Percentiles rank a stretch among this genome's conserved stretches.
phyloP scores from a whole-genome alignment of 805 yeast species.

The Komagataella populi region DNA sequence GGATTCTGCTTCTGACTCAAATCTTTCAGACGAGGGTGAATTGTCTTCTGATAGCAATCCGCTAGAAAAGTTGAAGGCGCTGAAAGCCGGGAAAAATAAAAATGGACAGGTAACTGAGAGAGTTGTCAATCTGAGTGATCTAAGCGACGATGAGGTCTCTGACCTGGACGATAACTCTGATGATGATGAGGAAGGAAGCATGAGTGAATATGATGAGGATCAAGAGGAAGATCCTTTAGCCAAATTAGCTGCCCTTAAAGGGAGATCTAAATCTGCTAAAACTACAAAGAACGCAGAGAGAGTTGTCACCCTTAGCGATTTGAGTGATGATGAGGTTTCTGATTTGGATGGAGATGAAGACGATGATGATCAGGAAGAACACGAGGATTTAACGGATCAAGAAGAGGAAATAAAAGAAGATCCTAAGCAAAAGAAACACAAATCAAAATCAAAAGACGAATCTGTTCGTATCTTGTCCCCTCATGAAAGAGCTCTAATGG shows the following conservation, averaged over 20 bases:
- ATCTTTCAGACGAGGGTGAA: conserved; percentile 4
- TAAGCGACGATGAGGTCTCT: conserved; percentile 9
- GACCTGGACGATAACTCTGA: conserved; percentile 14
- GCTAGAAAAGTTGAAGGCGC: conserved; percentile 12
- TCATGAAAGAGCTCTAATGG: conserved; percentile 32
- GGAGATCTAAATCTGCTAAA: conserved; percentile 7
- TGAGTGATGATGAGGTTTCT: conserved; percentile 5
- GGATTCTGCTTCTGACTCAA: conserved; percentile 1
- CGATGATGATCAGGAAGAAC: conserved; percentile 9
- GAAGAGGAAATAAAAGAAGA: conserved; percentile 6
- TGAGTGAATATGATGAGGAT: conserved; percentile 14
- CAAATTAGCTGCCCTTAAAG: conserved; percentile 26
- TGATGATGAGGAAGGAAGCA: conserved; percentile 11
- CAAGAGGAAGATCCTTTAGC: conserved; percentile 30
- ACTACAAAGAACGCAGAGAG: background rate
- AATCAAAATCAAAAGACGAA: conserved; percentile 5
- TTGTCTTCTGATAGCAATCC: conserved; percentile 10
- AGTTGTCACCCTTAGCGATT: conserved; percentile 7
- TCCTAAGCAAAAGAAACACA: conserved; percentile 6
- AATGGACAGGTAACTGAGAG: conserved; percentile 12
- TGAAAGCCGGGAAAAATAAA: conserved; percentile 6
- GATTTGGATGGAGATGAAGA: conserved; percentile 5
- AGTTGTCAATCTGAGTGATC: conserved; percentile 11
- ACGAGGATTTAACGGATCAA: conserved; percentile 12
- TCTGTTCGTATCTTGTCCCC: conserved; percentile 17